These are phyloP conservation scores for Moniliophthora roreri DNA, from an alignment of 1,284 basidiomycete species.

Conservation along the genomic window DNA sequence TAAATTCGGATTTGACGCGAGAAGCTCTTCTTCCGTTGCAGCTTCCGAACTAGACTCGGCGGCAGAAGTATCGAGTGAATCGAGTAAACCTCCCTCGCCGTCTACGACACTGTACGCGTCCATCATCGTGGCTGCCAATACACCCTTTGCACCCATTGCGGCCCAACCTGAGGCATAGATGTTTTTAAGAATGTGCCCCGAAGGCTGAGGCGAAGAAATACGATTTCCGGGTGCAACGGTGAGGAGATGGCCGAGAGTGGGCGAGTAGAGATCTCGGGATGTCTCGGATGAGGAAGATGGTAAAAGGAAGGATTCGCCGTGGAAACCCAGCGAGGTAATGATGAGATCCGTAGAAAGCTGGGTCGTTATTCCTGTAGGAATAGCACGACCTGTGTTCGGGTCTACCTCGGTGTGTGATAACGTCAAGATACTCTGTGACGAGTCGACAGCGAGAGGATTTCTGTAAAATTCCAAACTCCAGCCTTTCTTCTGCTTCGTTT, in stretches of 20 bases:
- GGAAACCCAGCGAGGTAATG: conserved; percentile 10
- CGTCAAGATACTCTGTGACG: background rate
- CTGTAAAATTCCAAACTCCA: conserved; percentile 87
- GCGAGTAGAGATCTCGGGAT: conserved; percentile 10
- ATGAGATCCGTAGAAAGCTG: conserved; percentile 25
- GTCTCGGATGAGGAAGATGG: background rate
- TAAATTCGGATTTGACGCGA: conserved; percentile 27
- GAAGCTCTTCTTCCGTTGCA: conserved; percentile 29
- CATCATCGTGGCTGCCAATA: conserved; percentile 93
- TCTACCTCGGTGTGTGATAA: conserved; percentile 1
- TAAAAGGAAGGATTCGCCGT: conserved; percentile 5
- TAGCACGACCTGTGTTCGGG: background rate
- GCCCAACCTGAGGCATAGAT: conserved; percentile 97
- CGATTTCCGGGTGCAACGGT: conserved; percentile 49
- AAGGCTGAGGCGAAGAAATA: conserved; percentile 34
- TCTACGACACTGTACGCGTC: conserved; percentile 85
- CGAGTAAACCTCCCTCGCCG: conserved; percentile 45
- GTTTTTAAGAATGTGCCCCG: conserved; percentile 44
- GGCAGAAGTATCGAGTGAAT: conserved; percentile 52
- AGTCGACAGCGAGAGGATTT: conserved; percentile 55
- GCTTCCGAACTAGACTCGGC: conserved; percentile 16
- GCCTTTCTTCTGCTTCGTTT: conserved; percentile 53
- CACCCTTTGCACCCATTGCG: conserved; percentile 88
- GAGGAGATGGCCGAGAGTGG: conserved; percentile 52
- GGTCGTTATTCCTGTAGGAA: background rate